Evolutionary conservation across 108 stramenopile species (phyloP), one percentile per base, ranked within the genome.

Genomic region (Licmophora abbreviata): DNA sequence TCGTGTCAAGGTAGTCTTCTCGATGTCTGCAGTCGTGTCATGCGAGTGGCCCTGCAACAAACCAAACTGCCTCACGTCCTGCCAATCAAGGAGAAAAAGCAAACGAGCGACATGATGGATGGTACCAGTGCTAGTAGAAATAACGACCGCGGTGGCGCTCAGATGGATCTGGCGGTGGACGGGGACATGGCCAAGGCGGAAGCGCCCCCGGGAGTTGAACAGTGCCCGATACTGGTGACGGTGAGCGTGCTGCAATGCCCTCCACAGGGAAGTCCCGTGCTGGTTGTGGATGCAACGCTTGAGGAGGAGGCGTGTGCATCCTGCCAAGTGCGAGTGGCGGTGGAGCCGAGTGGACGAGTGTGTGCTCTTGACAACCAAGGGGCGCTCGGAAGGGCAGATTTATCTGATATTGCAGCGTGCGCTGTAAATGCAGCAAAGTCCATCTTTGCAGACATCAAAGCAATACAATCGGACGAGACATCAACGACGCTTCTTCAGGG

Each of bases 221-320:
- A 64, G 26, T 76, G 69, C 40, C 85, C 81, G 4, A 51, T 74
- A 44, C 62, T 82, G 23, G 59, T 76, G 10, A 82, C 85, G 0
- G 70, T 82, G 2, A 59, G 69, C 0, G 43, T 82, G 17, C 46
- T 81, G 44, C 67, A 54, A 17, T 53, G 60, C 37, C 47, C 46
- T 51, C 46, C 54, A 14, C 27, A 51, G 0, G 30, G 48, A 14
- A 51, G 41, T 6, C 64, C 58, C 23, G 47, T 81, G 4, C 58
- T 73, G 22, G 52, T 86, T 35, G 51, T 82, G 7, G 85, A 86
- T 64, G 76, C 85, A 4, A 64, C 71, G 1, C 32, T 58, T 18
- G 81, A 82, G 37, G 85, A 86, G 56, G 85, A 85, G 46, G 50
- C 56, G 2, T 85, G 83, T 56, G 72, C 83, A 3, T 63, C 80